These are phyloP conservation scores for Boletellus sp. DNA, from an alignment of 768 basidiomycete species.

Conservation along the genomic window DNA sequence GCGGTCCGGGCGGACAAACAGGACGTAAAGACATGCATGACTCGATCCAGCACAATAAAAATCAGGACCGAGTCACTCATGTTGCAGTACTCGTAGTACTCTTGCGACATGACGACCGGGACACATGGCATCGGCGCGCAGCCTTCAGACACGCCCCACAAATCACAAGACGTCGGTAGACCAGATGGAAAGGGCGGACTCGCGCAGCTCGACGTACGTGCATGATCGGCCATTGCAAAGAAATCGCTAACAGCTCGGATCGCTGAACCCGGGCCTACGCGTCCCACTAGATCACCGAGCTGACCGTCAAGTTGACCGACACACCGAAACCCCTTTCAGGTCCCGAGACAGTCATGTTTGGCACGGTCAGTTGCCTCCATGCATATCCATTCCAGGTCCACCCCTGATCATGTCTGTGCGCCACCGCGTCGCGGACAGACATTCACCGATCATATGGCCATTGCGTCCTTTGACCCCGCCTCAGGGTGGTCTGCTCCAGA, in stretches of 20 bases:
- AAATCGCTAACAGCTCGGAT: not conserved
- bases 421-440: slow-evolving; percentile 31
- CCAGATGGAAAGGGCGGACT: not conserved
- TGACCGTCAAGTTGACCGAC: slow-evolving; percentile 45
- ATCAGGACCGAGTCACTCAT: too few relatives aligned
- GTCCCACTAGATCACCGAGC: slow-evolving; percentile 48
- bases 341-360: slow-evolving; percentile 50
- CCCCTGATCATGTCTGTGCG: too few relatives aligned
- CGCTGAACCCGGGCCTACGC: not conserved
- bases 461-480: slow-evolving; percentile 56
- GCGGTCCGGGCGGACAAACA: not conserved
- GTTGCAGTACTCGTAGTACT: not conserved
- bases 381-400: too few relatives aligned
- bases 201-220: slow-evolving; percentile 21
- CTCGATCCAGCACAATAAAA: not conserved
- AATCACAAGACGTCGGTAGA: not conserved
- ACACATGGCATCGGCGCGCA: not conserved
- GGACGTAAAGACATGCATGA: not conserved
- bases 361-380: slow-evolving; percentile 41
- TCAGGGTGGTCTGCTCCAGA: slow-evolving; percentile 70
- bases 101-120: slow-evolving; percentile 2
- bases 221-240: not conserved
- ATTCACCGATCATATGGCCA: slow-evolving; percentile 79
- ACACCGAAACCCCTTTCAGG: slow-evolving; percentile 49
- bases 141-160: slow-evolving; percentile 2